Evolutionary conservation across 192 early-diverging fungal genomes (phyloP), one percentile per base, ranked within the genome.

Genomic region (Radiomyces spectabilis): DNA sequence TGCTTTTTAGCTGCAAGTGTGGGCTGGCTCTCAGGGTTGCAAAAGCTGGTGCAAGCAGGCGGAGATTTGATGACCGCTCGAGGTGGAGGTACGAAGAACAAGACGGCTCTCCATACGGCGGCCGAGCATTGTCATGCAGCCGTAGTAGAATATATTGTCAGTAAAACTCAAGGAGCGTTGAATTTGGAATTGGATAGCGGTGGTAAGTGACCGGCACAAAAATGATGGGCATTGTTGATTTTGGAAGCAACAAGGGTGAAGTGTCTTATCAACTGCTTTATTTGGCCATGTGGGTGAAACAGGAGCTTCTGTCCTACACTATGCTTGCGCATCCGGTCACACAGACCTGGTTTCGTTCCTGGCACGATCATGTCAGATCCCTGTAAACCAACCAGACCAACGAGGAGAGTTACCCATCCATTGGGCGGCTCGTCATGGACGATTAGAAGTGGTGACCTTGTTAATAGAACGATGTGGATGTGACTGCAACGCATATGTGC

Each of bases 291-390:
- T n/a, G n/a, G n/a, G n/a, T 54, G 32, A 43, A 47, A 24, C 30
- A 68, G 67, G 67, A 16, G 56, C 56, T 2, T 60, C 55, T n/a
- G 48, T 52, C 12, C 51, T 70, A n/a, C 61, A 64, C 43, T 70
- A 64, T 51, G 68, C 68, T 18, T 45, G 51, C 10, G 53, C 40
- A 21, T 64, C 57, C 12, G 61, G 61, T 8, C 57, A 70, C 24
- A 44, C 46, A 19, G 52, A 52, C 2, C 15, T 63, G 0, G 56
- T 70, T 1, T 40, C 42, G 4, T 59, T 55, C 27, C n/a, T 70
- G 10, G 41, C 63, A 2, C 40, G 39, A 49, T 38, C 51, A 31
- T 63, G 61, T 30, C 27, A 55, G 8, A 51, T 60, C 0, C 52
- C 55, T 24, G 15, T 50, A 18, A 44, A 53, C 40, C 47, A 63